These are phyloP conservation scores for Scedosporium boydii DNA, from an alignment of 2,329 filamentous ascomycete species.

Conservation along the genomic window DNA sequence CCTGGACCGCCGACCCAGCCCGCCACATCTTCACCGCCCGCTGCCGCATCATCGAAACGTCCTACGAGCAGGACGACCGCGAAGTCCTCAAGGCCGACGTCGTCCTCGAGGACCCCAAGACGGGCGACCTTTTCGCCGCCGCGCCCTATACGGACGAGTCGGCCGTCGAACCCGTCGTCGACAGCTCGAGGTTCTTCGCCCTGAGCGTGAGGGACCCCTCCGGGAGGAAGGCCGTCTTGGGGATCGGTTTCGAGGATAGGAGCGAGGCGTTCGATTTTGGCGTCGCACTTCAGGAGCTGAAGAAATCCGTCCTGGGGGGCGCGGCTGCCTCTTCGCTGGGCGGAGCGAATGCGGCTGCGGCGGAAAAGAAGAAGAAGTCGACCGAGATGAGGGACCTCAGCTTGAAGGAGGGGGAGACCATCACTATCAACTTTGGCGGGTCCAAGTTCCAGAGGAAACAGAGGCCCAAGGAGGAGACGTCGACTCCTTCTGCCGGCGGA, in stretches of 20 bases:
- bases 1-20: conserved; percentile 64
- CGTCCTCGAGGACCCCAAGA: conserved; percentile 65
- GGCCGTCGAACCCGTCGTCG: conserved; percentile 67
- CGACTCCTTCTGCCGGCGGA: conserved; percentile 14
- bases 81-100: conserved; percentile 57
- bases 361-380: conserved; percentile 21
- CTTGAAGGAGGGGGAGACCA: conserved; percentile 82
- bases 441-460: conserved; percentile 29
- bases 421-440: conserved; percentile 49
- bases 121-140: conserved; percentile 71
- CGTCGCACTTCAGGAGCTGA: conserved; percentile 68
- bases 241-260: conserved; percentile 80
- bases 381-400: conserved; percentile 66
- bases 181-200: conserved; percentile 78
- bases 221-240: conserved; percentile 68
- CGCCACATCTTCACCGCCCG: conserved; percentile 81
- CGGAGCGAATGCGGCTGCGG: conserved; percentile 23
- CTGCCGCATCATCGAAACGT: conserved; percentile 68
- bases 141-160: conserved; percentile 61
- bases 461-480: conserved; percentile 9
- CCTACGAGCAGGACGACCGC: conserved; percentile 41
- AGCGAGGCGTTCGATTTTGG: conserved; percentile 80
- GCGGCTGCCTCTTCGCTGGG: conserved; percentile 32
- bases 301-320: conserved; percentile 54
- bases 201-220: conserved; percentile 67